These are phyloP conservation scores for Fusarium mexicanum DNA, from an alignment of 2,329 filamentous ascomycete species.

Conservation along the genomic window DNA sequence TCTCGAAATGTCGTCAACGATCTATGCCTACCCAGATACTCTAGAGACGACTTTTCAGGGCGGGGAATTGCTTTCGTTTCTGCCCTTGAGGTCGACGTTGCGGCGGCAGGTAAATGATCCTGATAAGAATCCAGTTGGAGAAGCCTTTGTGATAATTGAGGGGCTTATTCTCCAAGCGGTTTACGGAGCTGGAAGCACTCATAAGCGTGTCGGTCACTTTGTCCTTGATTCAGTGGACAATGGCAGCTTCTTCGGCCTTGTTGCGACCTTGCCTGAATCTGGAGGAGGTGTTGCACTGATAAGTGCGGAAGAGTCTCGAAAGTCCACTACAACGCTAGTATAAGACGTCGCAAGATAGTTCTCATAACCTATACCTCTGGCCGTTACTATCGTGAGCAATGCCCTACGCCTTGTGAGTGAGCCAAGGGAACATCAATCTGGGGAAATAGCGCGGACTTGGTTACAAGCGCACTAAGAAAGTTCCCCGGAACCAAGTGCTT, in stretches of 20 bases:
- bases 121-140: background rate
- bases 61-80: background rate
- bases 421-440: background rate
- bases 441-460: background rate
- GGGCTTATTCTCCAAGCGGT: background rate
- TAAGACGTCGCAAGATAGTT: background rate
- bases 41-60: background rate
- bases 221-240: background rate
- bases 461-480: background rate
- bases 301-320: background rate
- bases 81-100: background rate
- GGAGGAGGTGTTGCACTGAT: background rate
- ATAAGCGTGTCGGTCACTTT: background rate
- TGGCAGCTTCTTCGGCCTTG: background rate
- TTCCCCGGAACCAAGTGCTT: background rate
- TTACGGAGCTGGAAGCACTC: background rate
- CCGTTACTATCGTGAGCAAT: too few species aligned
- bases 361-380: too few species aligned
- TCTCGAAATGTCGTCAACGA: background rate
- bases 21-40: background rate
- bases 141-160: background rate
- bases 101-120: background rate
- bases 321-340: background rate
- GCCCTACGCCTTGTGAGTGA: background rate
- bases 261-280: background rate